Evolutionary conservation across 345 rosid species (phyloP).

Genomic region (Melastoma malabathricum): DNA sequence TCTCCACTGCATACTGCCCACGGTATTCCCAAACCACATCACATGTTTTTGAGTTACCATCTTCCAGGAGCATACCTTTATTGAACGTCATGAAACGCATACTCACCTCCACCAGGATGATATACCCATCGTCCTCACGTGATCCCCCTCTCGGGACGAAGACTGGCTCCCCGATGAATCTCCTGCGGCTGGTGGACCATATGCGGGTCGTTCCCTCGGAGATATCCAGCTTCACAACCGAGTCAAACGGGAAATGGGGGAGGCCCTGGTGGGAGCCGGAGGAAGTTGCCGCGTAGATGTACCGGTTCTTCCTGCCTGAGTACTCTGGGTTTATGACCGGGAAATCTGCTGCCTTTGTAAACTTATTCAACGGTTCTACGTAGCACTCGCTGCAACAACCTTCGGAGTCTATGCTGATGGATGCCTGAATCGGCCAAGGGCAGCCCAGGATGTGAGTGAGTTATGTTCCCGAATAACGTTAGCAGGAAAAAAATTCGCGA

Average conservation of each 20-base stretch:
- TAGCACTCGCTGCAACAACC: constrained; percentile 36
- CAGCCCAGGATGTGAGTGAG: too few species aligned
- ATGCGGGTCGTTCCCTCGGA: constrained; percentile 14
- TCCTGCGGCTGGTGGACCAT: constrained; percentile 59
- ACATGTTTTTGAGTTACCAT: too few species aligned
- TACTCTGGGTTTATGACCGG: constrained; percentile 46
- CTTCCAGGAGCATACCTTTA: too few species aligned
- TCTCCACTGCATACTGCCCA: constrained; percentile 73
- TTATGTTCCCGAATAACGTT: too few species aligned
- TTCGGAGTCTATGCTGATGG: constrained; percentile 33
- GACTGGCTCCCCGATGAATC: constrained; percentile 78
- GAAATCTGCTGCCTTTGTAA: constrained; percentile 67
- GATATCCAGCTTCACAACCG: constrained; percentile 50
- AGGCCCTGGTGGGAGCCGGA: constrained; percentile 50
- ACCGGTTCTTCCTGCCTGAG: constrained; percentile 43
- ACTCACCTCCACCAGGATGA: constrained; percentile 68
- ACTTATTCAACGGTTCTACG: constrained; percentile 33
- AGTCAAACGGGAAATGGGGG: constrained; percentile 80
- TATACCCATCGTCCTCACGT: constrained; percentile 52
- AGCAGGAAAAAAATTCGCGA: too few species aligned
- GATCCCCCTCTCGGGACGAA: constrained; percentile 34
- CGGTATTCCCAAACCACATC: too few species aligned
- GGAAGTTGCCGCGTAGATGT: constrained; percentile 48
- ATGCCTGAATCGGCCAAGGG: constrained; percentile 31
- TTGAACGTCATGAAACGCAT: too few species aligned